A percentile compares a stretch with the other conserved stretches of the same genome.
Evolutionary conservation across 2,329 filamentous ascomycete genomes (phyloP).

Genomic region (Basipetospora chlamydospora): DNA sequence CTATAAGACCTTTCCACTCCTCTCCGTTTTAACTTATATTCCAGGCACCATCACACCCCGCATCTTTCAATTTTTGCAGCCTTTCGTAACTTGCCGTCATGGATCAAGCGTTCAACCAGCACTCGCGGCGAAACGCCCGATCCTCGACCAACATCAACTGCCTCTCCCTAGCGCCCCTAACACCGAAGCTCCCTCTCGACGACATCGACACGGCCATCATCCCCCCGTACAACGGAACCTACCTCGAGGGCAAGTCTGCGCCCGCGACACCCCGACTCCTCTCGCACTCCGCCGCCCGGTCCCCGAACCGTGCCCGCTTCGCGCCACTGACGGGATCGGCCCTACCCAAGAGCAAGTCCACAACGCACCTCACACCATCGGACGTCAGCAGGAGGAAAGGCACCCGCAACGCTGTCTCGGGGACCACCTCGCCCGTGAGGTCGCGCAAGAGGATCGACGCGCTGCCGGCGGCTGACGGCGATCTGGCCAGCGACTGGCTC

Average conservation of each 20-base stretch:
- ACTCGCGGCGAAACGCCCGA: conserved; percentile 42
- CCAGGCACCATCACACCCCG: no score
- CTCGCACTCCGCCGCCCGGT: conserved; percentile 37
- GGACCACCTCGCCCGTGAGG: conserved; percentile 20
- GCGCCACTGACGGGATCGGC: conserved; percentile 9
- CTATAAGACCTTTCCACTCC: no score
- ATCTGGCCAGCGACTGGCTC: conserved; percentile 48
- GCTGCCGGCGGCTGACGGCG: conserved; percentile 16
- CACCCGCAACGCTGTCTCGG: conserved; percentile 9
- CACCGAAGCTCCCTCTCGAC: conserved; percentile 42
- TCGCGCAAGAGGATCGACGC: conserved; percentile 9
- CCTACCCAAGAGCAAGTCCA: conserved; percentile 49
- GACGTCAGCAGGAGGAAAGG: conserved; percentile 11
- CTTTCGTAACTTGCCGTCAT: no score
- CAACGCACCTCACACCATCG: conserved; percentile 33
- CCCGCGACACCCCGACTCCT: conserved; percentile 51
- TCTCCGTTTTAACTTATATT: no score
- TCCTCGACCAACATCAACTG: conserved; percentile 45
- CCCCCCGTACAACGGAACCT: conserved; percentile 23
- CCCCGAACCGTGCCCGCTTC: conserved; percentile 27
- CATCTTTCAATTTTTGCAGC: no score
- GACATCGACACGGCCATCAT: conserved; percentile 17
- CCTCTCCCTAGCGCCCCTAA: conserved; percentile 49
- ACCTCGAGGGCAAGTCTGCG: conserved; percentile 47
- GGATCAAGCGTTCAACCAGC: conserved; percentile 48